phyloP scores from a whole-genome alignment of 768 basidiomycete genomes.

The Macrolepiota fuliginosa region DNA sequence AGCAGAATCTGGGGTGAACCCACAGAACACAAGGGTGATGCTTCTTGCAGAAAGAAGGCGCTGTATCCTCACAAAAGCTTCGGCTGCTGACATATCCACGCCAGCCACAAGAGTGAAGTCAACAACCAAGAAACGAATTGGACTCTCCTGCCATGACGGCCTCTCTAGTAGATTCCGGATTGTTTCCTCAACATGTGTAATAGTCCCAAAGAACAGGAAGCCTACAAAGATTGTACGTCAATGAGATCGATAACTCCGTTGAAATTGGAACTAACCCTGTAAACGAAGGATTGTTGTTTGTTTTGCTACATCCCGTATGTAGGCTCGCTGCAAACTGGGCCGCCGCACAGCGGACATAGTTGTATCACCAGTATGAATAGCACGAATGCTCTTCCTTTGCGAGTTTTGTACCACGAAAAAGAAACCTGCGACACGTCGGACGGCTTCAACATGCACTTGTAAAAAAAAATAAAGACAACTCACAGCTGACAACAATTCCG shows the following conservation, averaged over 20 bases:
- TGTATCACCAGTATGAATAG: slow-evolving; percentile 77
- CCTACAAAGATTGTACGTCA: slow-evolving; percentile 36
- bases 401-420: slow-evolving; percentile 99
- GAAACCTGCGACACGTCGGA: slow-evolving; percentile 48
- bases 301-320: slow-evolving; percentile 88
- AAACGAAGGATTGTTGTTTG: slow-evolving; percentile 87
- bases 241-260: not conserved
- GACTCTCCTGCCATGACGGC: slow-evolving; percentile 67
- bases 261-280: slow-evolving; percentile 52
- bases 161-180: slow-evolving; percentile 74
- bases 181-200: slow-evolving; percentile 83
- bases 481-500: slow-evolving; percentile 89
- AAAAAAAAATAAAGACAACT: slow-evolving; percentile 22
- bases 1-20: slow-evolving; percentile 58
- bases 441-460: not conserved
- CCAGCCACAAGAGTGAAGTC: slow-evolving; percentile 86
- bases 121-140: slow-evolving; percentile 87
- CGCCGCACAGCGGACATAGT: slow-evolving; percentile 90
- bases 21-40: slow-evolving; percentile 90
- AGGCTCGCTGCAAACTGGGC: slow-evolving; percentile 82
- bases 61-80: slow-evolving; percentile 92
- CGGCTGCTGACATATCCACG: slow-evolving; percentile 92
- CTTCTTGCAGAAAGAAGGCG: slow-evolving; percentile 70
- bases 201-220: slow-evolving; percentile 93
- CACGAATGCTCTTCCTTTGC: slow-evolving; percentile 78